Evolutionary conservation across 306 rosid genomes (phyloP), one percentile per base, ranked within the genome.

Genomic region (Benincasa hispida): DNA sequence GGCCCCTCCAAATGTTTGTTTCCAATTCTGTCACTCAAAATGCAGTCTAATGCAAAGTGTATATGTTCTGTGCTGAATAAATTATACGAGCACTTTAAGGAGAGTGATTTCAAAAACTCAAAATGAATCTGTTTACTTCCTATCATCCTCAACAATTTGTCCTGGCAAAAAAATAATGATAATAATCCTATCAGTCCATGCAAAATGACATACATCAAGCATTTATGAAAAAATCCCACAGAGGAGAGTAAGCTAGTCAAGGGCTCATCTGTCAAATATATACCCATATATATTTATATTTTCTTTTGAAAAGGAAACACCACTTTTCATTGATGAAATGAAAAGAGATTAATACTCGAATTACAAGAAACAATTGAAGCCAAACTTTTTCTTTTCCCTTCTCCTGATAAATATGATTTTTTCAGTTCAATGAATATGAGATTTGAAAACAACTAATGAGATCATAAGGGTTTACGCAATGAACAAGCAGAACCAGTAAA

Each of bases 51-150:
- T 81, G 88, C 84, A 60, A 82, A 87, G 67, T 65, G 72, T 73
- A 90, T 81, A 66, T 90, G 93, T 73, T 86, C 96, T 56, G 93
- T 80, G 87, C 91, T 82, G 85, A 94, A 94, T 85, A 89, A 84
- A 79, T 87, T 92, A 65, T 81, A 79, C 62, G 96, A 94, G 87
- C 99, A 90, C 82, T 88, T 94, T 58, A 88, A 87, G 79, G 92
- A 84, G 47, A 94, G 90, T 63, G 81, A 81, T 55, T 82, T 76
- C 30, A 94, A 78, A 82, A 90, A 92, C 84, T 90, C 93, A 80
- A 86, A 87, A 80, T 76, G 45, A 28, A 86, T 85, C 83, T 84
- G 83, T 78, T 61, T 85, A 72, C 84, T 88, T 76, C 96, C 93
- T 24, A 88, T 74, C 80, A 85, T 83, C 53, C 74, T 80, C 85